phyloP scores from a whole-genome alignment of 148 eudicot genomes.

The Talinum fruticosum region DNA sequence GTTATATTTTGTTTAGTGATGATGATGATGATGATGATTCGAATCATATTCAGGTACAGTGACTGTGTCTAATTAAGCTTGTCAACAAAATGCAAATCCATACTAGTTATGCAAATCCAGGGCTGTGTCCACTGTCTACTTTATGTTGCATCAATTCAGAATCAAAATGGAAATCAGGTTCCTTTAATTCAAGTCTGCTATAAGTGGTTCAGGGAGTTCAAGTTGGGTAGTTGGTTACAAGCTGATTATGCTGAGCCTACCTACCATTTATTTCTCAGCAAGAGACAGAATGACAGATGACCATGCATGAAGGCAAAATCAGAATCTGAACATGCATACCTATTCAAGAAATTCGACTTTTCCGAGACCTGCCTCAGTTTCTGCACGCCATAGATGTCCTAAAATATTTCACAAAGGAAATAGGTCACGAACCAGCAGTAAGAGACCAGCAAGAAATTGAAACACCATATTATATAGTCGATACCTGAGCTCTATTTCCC shows the following conservation, averaged over 20 bases:
- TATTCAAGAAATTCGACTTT: conserved; percentile 66
- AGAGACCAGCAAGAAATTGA: background rate
- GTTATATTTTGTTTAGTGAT: too few species aligned
- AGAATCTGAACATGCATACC: conserved; percentile 33
- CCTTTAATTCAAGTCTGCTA: background rate
- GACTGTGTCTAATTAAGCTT: too few species aligned
- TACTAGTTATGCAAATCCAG: background rate
- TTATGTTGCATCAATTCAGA: too few species aligned
- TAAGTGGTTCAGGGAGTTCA: background rate
- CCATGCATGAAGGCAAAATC: conserved; percentile 4
- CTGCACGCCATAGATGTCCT: conserved; percentile 82
- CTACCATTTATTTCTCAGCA: background rate
- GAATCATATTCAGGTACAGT: too few species aligned
- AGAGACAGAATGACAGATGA: background rate
- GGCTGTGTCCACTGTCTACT: too few species aligned
- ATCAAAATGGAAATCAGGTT: background rate
- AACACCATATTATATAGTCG: background rate
- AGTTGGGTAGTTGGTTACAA: background rate
- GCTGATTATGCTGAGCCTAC: background rate
- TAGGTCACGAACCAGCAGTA: background rate
- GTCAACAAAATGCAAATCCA: background rate
- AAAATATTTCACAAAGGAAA: conserved; percentile 23
- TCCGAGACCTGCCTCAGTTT: conserved; percentile 70
- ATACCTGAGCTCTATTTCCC: conserved; percentile 65
- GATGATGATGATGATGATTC: too few species aligned